Base-by-base conservation (phyloP, 78 protist species). In the Goniomonas avonlea region DNA sequence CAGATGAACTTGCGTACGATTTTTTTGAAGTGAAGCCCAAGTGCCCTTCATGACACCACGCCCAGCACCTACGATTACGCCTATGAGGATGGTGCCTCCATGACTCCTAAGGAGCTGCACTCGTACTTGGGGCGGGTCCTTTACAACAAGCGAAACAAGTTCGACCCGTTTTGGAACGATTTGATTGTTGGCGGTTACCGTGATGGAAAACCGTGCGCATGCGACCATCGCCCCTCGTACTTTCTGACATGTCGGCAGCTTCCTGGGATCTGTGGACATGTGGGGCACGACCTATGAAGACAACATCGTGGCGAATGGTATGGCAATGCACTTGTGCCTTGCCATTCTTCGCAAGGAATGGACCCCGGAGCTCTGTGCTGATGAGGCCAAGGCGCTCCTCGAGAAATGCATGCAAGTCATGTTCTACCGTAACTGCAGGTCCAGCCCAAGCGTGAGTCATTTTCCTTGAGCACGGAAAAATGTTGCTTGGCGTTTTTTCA, bases 111-210 rank as follows among this genome's bases (percentile, higher is more conserved):
- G 7, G 84, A 35, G 31, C 18, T 69, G 34, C 84, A 80, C 27
- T n/a, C 23, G 35, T 66, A 53, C 53, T 60, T 80, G 20, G 68
- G 75, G 3, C 43, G 84, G 29, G 23, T 80, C 20, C 45, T 80
- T 77, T 80, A 80, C 66, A 45, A 80, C 45, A 61, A 50, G 79
- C 78, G 84, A 31, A 68, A 59, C 48, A 80, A 73, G 73, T 35
- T 80, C 37, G 78, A 80, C 29, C 84, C 84, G 43, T 63, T 80
- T 23, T 80, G 84, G 84, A 66, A 80, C 73, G 18, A 3, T 70
- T 59, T 80, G 45, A 7, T 80, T 23, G 78, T 80, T 5, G 77
- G 60, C 13, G 84, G 84, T 39, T 48, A 11, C 32, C 83, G 78
- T 37, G 47, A 79, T 23, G 78, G 78, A 35, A 7, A 79, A 43